phyloP scores from a whole-genome alignment of 495 filamentous ascomycete genomes.

The Hypoxylon trugodes region DNA sequence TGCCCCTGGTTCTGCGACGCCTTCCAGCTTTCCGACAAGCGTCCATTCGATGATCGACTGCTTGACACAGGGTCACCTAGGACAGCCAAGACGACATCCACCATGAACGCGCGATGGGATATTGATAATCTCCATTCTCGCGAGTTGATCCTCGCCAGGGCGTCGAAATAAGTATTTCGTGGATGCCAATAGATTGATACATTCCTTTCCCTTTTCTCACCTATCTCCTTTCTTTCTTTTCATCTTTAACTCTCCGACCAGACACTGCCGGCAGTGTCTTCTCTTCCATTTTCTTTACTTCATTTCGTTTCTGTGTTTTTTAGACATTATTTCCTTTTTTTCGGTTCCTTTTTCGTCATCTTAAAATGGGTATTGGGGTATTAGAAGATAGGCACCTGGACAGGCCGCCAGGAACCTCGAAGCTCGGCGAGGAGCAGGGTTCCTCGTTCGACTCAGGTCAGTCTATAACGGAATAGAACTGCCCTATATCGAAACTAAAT shows the following conservation, averaged over 20 bases:
- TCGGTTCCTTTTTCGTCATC: not conserved
- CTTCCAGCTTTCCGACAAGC: constrained; percentile 12
- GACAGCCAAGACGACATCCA: constrained; percentile 3
- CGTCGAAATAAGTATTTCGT: constrained; percentile 22
- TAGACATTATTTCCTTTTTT: constrained; percentile 7
- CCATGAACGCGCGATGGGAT: constrained; percentile 12
- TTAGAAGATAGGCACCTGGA: constrained; percentile 35
- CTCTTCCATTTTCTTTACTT: constrained; percentile 12
- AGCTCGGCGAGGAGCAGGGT: constrained; percentile 28
- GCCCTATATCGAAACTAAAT: constrained; percentile 9
- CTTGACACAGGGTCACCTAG: constrained; percentile 29
- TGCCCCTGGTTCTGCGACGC: constrained; percentile 20
- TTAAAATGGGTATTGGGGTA: constrained; percentile 37
- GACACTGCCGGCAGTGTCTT: constrained; percentile 36
- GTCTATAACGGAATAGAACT: not conserved
- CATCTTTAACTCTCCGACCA: constrained; percentile 13
- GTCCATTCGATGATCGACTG: constrained; percentile 27
- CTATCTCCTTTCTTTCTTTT: constrained; percentile 11
- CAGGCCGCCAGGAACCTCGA: constrained; percentile 39
- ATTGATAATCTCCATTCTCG: constrained; percentile 19
- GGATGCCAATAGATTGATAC: constrained; percentile 1
- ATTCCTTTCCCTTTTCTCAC: constrained; percentile 5
- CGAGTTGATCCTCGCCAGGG: constrained; percentile 17
- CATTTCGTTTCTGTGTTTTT: constrained; percentile 21
- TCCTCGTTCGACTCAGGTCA: constrained; percentile 21